Conservation (phyloP, 2,329 filamentous ascomycete genomes). For the Neobulgaria alba region DNA sequence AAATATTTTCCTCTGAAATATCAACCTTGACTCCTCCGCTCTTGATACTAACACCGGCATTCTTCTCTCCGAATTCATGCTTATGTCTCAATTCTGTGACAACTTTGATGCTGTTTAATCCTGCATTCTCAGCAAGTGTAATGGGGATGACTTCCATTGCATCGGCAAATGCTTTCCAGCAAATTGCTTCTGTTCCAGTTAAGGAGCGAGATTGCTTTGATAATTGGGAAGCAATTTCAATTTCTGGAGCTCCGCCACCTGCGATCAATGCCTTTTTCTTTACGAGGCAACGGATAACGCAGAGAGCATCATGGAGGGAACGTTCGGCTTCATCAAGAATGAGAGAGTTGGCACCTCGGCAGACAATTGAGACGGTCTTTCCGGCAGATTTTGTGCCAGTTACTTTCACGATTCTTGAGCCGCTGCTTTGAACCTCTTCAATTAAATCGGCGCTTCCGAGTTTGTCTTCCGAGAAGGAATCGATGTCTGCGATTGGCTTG, state of each 20-base stretch:
- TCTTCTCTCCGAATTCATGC: constrained; percentile 91
- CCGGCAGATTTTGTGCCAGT: constrained; percentile 77
- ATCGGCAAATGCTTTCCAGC: constrained; percentile 98
- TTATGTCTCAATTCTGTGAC: constrained; percentile 91
- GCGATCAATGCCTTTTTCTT: constrained; percentile 99
- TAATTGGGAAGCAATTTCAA: constrained; percentile 86
- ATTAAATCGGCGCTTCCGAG: constrained; percentile 87
- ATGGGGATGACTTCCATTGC: constrained; percentile 96
- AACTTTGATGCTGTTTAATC: constrained; percentile 96
- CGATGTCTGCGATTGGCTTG: constrained; percentile 97
- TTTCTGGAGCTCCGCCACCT: constrained; percentile 91
- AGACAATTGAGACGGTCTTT: constrained; percentile 91
- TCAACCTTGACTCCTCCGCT: constrained; percentile 94
- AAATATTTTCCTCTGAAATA: constrained; percentile 91
- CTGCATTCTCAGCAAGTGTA: constrained; percentile 93
- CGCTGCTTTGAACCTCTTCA: constrained; percentile 81
- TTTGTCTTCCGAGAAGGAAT: constrained; percentile 98
- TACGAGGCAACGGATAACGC: constrained; percentile 91
- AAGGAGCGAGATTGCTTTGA: constrained; percentile 74
- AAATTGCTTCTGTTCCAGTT: constrained; percentile 89
- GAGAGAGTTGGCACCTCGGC: constrained; percentile 85
- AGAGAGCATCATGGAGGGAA: constrained; percentile 92
- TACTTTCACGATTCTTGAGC: constrained; percentile 89
- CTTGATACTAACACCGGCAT: constrained; percentile 96
- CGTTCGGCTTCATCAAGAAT: constrained; percentile 97